phyloP scores from a whole-genome alignment of 495 filamentous ascomycete species.

The Aspergillus kassunensis region DNA sequence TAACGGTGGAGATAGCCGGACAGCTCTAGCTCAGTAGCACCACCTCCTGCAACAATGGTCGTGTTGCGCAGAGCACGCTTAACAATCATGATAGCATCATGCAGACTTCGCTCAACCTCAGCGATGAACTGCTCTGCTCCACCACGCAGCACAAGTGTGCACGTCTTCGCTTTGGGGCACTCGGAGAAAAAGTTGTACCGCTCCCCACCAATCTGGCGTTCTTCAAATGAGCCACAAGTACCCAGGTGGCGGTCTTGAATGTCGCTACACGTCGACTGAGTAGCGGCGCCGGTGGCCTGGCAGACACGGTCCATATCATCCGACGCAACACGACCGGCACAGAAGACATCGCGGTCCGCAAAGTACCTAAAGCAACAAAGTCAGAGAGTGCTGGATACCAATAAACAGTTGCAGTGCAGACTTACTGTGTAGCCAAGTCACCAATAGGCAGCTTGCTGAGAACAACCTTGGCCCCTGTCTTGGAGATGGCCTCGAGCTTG shows the following conservation, averaged over 20 bases:
- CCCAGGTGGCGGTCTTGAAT: constrained; percentile 87
- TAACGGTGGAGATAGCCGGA: constrained; percentile 87
- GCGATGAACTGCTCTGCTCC: constrained; percentile 99
- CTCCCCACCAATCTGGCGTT: constrained; percentile 95
- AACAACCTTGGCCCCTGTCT: constrained; percentile 93
- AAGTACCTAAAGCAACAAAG: constrained; percentile 59
- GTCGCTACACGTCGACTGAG: constrained; percentile 96
- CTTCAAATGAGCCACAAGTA: constrained; percentile 86
- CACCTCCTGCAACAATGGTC: constrained; percentile 91
- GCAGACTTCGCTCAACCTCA: constrained; percentile 92
- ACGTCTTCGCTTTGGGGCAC: constrained; percentile 92
- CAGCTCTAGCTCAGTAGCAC: constrained; percentile 94
- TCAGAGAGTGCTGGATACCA: neutral
- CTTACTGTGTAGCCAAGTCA: constrained; percentile 89
- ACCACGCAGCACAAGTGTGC: constrained; percentile 90
- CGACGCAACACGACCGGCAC: constrained; percentile 85
- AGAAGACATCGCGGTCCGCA: constrained; percentile 97
- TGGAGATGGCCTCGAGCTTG: constrained; percentile 90
- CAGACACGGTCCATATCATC: constrained; percentile 96
- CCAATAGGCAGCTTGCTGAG: constrained; percentile 96
- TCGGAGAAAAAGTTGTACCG: constrained; percentile 98
- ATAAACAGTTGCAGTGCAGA: neutral
- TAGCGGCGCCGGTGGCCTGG: constrained; percentile 85
- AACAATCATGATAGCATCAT: constrained; percentile 99
- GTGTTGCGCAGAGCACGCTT: constrained; percentile 93